Evolutionary conservation across 495 filamentous ascomycete genomes (phyloP), one percentile per base, ranked within the genome.

Genomic region (Penicillium coffeae): DNA sequence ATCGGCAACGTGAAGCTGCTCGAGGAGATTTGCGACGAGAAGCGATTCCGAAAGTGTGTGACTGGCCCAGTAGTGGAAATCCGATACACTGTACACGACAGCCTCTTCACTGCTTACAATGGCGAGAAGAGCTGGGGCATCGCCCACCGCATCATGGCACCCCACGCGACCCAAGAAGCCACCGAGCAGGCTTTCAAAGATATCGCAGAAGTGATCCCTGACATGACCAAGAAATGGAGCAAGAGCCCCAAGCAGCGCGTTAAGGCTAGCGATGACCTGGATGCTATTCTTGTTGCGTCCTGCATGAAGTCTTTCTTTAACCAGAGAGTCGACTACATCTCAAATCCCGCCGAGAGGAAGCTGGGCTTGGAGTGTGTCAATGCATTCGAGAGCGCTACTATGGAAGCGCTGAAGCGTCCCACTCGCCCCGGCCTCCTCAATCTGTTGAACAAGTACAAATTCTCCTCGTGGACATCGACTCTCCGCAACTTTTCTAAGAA

Each of bases 21-120:
- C 16, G 71, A 86, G 47, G 88, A 90, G 62, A 60, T 87, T 18
- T 89, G 83, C 62, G 83, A 92, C 54, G 82, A 88, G 65, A 82
- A 66, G 16, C 73, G 82, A 39, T 94, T 90, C 60, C 59, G 74
- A 14, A 92, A 90, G 62, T 71, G 66, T 48, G 72, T 87, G 8
- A 66, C 64, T 0, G 76, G 73, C 1, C 64, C 81, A 9, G 75
- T 90, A 30, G 46, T 70, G 9, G 74, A 88, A 61, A 74, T 90
- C 44, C 68, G 85, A 48, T 71, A 78, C 50, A 80, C 79, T 15
- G 79, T 84, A 0, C 72, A 82, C 43, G 81, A 86, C 67, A 85
- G 85, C 37, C 74, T 90, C 14, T 92, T 91, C 65, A 89, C 85
- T 0, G 86, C 87, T 0, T 71, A 73, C 22, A 54, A 73, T 16